These are phyloP conservation scores for Stellera chamaejasme DNA, from an alignment of 345 rosid species.

Conservation along the genomic window DNA sequence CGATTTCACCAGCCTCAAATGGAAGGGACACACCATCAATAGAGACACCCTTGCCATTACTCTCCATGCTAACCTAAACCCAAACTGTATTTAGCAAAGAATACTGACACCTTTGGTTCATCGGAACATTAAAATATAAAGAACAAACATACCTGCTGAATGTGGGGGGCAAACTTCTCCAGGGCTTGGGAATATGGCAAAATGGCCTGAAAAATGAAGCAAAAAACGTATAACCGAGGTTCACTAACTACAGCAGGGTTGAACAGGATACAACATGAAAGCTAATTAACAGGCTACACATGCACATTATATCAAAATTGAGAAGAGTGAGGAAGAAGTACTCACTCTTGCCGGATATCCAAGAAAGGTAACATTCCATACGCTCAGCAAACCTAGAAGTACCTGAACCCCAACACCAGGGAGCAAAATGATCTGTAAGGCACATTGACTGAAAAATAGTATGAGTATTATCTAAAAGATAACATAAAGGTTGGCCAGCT, in stretches of 20 bases:
- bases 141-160: conserved; percentile 65
- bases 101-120: neutral
- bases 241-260: too few species aligned
- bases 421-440: too few species aligned
- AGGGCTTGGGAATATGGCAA: conserved; percentile 92
- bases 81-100: conserved; percentile 11
- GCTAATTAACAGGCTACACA: too few species aligned
- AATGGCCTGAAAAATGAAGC: conserved; percentile 54
- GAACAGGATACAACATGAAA: too few species aligned
- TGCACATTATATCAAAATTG: too few species aligned
- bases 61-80: conserved; percentile 95
- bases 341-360: conserved; percentile 93
- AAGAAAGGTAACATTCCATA: conserved; percentile 93
- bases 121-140: neutral
- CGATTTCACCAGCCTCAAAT: conserved; percentile 89
- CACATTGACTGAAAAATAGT: too few species aligned
- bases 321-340: conserved; percentile 6
- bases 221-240: too few species aligned
- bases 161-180: conserved; percentile 94
- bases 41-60: conserved; percentile 97
- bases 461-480: too few species aligned
- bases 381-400: conserved; percentile 71
- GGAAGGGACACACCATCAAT: conserved; percentile 85
- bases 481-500: too few species aligned
- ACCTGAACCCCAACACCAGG: too few species aligned